Evolutionary conservation across 192 early-diverging fungal genomes (phyloP), one percentile per base, ranked within the genome.

Genomic region (Blastocladiella britannica): DNA sequence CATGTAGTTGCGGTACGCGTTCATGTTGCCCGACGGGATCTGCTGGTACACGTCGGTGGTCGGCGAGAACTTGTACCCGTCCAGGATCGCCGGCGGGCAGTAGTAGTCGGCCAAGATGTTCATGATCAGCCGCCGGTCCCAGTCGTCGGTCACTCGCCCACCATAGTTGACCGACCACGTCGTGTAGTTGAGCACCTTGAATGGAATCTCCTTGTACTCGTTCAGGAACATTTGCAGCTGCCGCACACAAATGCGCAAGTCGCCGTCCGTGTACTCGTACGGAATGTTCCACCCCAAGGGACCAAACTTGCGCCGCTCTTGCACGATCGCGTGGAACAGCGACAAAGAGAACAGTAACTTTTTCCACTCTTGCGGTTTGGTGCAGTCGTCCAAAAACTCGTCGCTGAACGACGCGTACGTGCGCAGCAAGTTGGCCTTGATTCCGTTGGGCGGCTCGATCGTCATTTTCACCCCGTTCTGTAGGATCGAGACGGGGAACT

Each of bases 201-300:
- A 99, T 9, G 96, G 96, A 63, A 99, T 97, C 54, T 83, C 78
- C 52, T 86, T 87, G 1, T 94, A 93, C 22, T 65, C 69, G 30
- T 86, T 89, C 18, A 97, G 58, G 94, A 94, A 99, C 52, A 71
- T 67, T 68, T 99, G 88, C 51, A 97, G 78, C 0, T 90, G 87
- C 20, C 72, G 74, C 28, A 94, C 60, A 0, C 85, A 88, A 65
- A 88, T 91, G 52, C 89, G 86, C 63, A 88, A 82, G 69, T 99
- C 94, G 4, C 91, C 84, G 60, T 99, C 96, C 65, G 91, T 95
- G 64, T 97, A 99, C 64, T 97, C 96, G 64, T 99, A 99, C 0
- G 69, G 61, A 67, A 91, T 93, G 15, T 91, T 85, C 96, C 96
- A 99, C 24, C 96, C 96, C 28, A 99, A 72, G 47, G 96, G 96